These are phyloP conservation scores for Aureobasidium sp. DNA, from an alignment of 2,329 filamentous ascomycete genomes.

Conservation along the genomic window DNA sequence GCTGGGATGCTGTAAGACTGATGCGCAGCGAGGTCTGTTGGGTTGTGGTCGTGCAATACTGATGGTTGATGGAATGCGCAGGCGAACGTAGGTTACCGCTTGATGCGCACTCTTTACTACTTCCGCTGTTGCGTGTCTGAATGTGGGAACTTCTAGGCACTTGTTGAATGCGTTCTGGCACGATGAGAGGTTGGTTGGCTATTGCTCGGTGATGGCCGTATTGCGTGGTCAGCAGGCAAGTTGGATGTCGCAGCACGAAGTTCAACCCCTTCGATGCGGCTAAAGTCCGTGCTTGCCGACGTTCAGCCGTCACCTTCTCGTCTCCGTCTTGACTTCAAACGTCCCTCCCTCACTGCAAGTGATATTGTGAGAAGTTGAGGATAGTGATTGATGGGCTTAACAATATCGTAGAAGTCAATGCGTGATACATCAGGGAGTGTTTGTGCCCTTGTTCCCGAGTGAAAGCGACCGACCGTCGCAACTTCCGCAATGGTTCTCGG, in stretches of 20 bases:
- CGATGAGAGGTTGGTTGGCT: background rate
- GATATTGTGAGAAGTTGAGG: background rate
- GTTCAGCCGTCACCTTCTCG: background rate
- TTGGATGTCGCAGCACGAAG: background rate
- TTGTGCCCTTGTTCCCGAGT: background rate
- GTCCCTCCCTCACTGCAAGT: background rate
- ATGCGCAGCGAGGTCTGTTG: background rate
- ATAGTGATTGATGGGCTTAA: background rate
- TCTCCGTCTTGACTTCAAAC: background rate
- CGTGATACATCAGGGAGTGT: background rate
- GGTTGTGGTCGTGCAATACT: background rate
- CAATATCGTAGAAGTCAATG: background rate
- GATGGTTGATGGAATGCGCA: background rate
- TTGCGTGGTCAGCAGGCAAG: slow-evolving; percentile 12
- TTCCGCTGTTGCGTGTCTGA: background rate
- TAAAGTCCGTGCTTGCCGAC: background rate
- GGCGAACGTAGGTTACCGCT: background rate
- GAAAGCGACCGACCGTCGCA: background rate
- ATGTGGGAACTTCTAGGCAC: background rate
- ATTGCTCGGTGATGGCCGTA: slow-evolving; percentile 3
- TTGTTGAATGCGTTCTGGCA: background rate
- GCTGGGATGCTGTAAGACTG: background rate
- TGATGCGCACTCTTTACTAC: background rate
- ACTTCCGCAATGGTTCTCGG: background rate
- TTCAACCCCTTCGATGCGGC: slow-evolving; percentile 5